Percentiles rank a stretch among this genome's conserved stretches.
phyloP scores from a whole-genome alignment of 257 asterid species.

The Paulownia fortunei region DNA sequence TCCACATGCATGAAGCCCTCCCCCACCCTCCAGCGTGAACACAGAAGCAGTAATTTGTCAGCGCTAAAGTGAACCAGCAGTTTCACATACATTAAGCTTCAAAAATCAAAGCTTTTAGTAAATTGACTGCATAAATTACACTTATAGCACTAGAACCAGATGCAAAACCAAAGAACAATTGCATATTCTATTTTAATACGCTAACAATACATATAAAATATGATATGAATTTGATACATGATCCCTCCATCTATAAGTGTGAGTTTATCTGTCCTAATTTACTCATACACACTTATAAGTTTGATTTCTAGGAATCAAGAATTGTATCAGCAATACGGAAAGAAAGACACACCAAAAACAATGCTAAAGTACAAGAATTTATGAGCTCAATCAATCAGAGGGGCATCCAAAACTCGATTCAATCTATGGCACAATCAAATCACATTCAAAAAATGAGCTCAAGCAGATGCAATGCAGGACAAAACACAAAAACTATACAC shows the following conservation, averaged over 20 bases:
- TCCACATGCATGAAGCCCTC: not conserved
- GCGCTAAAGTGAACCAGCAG: not conserved
- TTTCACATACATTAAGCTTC: not conserved
- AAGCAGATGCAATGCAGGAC: not conserved
- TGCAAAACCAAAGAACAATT: not conserved
- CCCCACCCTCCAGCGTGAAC: not conserved
- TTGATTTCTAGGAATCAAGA: not conserved
- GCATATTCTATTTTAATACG: not conserved
- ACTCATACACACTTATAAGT: slow-evolving; percentile 6
- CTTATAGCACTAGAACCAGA: not conserved
- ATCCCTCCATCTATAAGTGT: not conserved
- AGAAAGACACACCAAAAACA: slow-evolving; percentile 4
- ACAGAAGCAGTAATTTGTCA: not conserved
- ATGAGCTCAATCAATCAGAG: not conserved
- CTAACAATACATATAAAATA: not conserved
- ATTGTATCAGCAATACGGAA: not conserved
- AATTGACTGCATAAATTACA: slow-evolving; percentile 4
- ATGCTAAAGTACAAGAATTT: not conserved
- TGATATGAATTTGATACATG: not conserved
- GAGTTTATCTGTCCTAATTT: not conserved
- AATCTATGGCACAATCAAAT: not conserved
- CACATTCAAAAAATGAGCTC: not conserved
- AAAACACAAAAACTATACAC: not conserved
- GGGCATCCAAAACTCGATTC: not conserved
- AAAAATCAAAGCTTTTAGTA: not conserved